A percentile compares a stretch with the other conserved stretches of the same genome.
These are phyloP conservation scores for Talaromyces sp. DNA, from an alignment of 2,329 filamentous ascomycete genomes.

Conservation along the genomic window DNA sequence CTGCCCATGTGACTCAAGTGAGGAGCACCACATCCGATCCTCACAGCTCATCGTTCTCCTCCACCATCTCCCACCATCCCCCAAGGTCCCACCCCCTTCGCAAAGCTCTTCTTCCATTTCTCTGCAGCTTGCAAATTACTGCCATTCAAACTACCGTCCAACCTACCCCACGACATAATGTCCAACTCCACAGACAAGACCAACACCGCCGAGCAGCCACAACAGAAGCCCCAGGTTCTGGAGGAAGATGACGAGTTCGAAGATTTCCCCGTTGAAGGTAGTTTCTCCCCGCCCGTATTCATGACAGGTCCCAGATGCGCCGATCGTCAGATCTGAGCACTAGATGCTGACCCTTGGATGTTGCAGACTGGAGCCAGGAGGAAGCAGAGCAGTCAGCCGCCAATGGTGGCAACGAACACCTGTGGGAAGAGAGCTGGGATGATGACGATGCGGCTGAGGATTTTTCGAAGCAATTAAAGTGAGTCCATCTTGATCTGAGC, in stretches of 20 bases:
- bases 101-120: too few relatives aligned
- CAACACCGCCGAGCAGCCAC: conserved; percentile 49
- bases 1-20: too few relatives aligned
- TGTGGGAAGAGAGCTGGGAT: conserved; percentile 99
- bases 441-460: conserved; percentile 97
- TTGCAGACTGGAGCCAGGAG: conserved; percentile 84
- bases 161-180: conserved; percentile 45
- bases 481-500: conserved; percentile 40
- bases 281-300: too few relatives aligned
- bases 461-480: conserved; percentile 94
- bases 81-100: not conserved
- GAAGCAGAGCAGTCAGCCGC: conserved; percentile 73
- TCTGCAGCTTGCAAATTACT: too few relatives aligned
- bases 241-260: conserved; percentile 99
- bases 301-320: too few relatives aligned
- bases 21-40: too few relatives aligned
- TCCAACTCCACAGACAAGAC: conserved; percentile 45
- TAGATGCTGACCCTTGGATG: conserved; percentile 7
- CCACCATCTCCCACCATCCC: not conserved
- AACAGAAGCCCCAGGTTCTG: conserved; percentile 69
- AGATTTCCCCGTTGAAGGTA: conserved; percentile 97
- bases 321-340: not conserved
- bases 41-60: not conserved
- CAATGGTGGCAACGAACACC: conserved; percentile 69
- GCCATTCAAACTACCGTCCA: conserved; percentile 1